Evolutionary conservation across 805 yeast species (phyloP), one percentile per base, ranked within the genome.

Genomic region (Grigorovia jiainica): DNA sequence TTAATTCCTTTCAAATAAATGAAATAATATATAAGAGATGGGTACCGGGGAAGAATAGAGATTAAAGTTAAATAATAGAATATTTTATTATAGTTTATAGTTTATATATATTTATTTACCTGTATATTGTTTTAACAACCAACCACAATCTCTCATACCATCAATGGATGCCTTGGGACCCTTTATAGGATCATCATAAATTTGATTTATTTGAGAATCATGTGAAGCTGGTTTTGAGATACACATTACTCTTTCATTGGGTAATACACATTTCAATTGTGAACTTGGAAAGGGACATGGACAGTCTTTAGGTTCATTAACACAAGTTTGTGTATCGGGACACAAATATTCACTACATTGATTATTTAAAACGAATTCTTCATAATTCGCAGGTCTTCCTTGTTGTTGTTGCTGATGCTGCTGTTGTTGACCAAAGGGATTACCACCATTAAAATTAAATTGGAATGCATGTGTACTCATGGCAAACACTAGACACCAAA

Each of bases 241-340:
- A 60, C 98, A 92, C 13, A 89, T 70, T 55, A 68, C 82, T 42
- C 74, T 74, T 25, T 68, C 63, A 19, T 30, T 36, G 0, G 96
- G 95, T 33, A 85, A 65, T 2, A 72, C 57, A 61, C 98, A 92
- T 54, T 85, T 82, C 46, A 84, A 54, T 58, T 90, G 95, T 1
- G 94, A 79, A 44, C 78, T 76, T 1, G 95, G 92, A 56, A 77
- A 90, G 2, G 86, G 87, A 59, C 98, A 92, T 1, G 97, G 95
- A 59, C 98, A 92, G 40, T 80, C 83, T 7, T 70, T 50, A 0
- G 86, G 76, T 1, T 62, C 53, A 2, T 71, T 69, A 0, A 86
- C 98, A 65, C 98, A 92, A 8, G 69, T 69, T 33, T 79, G 67
- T 0, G 97, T 86, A 50, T 80, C 95, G 3, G 86, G 86, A 57